Evolutionary conservation across 805 yeast genomes (phyloP), one percentile per base, ranked within the genome.

Genomic region (Myxozyma lipomycoides): DNA sequence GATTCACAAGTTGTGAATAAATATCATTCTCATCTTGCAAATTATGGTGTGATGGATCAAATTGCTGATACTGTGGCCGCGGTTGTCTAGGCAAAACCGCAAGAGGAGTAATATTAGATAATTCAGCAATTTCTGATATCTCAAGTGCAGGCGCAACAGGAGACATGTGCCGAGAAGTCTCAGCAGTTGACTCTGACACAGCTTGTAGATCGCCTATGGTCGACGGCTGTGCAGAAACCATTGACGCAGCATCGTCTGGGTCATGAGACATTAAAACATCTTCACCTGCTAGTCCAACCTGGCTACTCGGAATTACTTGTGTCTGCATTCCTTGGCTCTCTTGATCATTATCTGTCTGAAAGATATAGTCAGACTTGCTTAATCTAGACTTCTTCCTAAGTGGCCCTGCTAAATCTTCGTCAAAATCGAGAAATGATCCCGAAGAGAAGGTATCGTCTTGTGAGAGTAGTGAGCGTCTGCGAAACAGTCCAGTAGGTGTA

Each of bases 341-440:
- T n/a, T n/a, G n/a, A n/a, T n/a, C n/a, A n/a, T n/a, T n/a, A n/a
- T n/a, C n/a, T n/a, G n/a, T n/a, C 15, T n/a, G n/a, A n/a, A n/a
- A 30, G 35, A 30, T n/a, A 30, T 15, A 30, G 35, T 15, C n/a
- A 15, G 35, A 15, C 15, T 15, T 30, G 24, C 52, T 40, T n/a
- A 21, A 26, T n/a, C 39, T 40, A 4, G 53, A 39, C n/a, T 53
- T 40, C 47, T 55, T 55, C 26, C 42, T 42, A n/a, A 55, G 23
- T 18, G 59, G 59, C 4, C 59, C 59, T n/a, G 56, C 39, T n/a
- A 55, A 43, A 12, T 43, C 48, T 12, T 52, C 53, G 18, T 55
- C 59, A 23, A 48, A 35, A 18, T 55, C 59, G 17, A 52, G 38
- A 24, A 55, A 48, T 12, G 51, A 50, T 19, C 58, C 59, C n/a